Base-by-base conservation (phyloP, 2,329 filamentous ascomycete species). In the Bipolaris gigantea region DNA sequence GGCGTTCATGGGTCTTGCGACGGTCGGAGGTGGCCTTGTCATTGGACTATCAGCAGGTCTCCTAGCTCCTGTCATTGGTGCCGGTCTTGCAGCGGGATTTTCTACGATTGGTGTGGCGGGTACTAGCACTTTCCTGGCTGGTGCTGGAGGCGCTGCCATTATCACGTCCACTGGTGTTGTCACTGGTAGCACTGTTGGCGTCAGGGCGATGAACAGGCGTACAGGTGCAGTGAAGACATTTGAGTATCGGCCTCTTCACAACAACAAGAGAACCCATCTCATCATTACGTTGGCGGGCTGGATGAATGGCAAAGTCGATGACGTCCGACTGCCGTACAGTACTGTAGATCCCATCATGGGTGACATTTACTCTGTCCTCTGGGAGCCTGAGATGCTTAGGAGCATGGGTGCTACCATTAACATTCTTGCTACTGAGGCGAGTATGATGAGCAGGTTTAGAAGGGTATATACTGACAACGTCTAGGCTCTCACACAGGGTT, bases 351-450 rank as follows among this genome's bases (percentile, higher is more conserved):
- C 95, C 0, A 85, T 97, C 59, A 99, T 99, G 94, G 94, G 94
- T 11, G 94, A 99, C 71, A 87, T 99, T 15, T 99, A 99, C 77
- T 97, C 93, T 0, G 88, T 99, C 10, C 80, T 95, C 54, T 99
- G 94, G 92, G 94, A 99, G 74, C 95, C 94, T 3, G 94, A 99
- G 71, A 96, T 99, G 92, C 83, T 99, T 70, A 88, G 86, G 65
- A 96, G 91, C 75, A 99, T 97, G 88, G 94, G 94, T 83, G 90
- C 94, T 72, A 99, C 94, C 41, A 97, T 99, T 68, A 97, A 97
- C 67, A 97, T 99, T 75, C 80, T 99, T 60, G 94, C 94, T 53
- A 99, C 94, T 32, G 94, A 99, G 85, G 90, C 93, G 76, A 76
- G 83, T 58, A 25, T 18, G 25, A 27, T 16, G 9, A 34, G 16